These are phyloP conservation scores for Ceratocystis harringtonii DNA, from an alignment of 2,329 filamentous ascomycete genomes.

Conservation along the genomic window DNA sequence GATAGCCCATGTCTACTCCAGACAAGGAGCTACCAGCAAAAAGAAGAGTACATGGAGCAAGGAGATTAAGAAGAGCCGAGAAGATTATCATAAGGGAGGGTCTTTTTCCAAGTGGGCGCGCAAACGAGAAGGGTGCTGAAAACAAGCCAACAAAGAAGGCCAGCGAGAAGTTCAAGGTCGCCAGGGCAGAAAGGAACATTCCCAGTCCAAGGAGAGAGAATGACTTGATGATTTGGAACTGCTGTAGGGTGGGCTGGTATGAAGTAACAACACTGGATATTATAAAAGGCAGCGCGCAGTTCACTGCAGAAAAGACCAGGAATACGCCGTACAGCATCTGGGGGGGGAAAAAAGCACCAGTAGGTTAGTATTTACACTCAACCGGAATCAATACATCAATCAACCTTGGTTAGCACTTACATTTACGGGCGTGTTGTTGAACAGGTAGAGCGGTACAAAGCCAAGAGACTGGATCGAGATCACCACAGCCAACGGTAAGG, in stretches of 20 bases:
- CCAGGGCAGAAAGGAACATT: conserved; percentile 80
- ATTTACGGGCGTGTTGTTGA: conserved; percentile 55
- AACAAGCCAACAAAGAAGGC: conserved; percentile 72
- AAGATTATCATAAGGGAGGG: conserved; percentile 30
- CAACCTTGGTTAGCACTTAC: conserved; percentile 34
- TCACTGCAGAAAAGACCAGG: conserved; percentile 39
- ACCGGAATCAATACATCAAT: not conserved
- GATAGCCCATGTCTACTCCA: conserved; percentile 33
- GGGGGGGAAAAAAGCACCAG: not conserved
- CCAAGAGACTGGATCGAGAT: conserved; percentile 60
- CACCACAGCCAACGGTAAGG: conserved; percentile 60
- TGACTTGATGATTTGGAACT: conserved; percentile 67
- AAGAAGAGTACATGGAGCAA: conserved; percentile 47
- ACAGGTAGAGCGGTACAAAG: conserved; percentile 67
- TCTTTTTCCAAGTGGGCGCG: conserved; percentile 32
- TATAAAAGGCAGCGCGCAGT: conserved; percentile 39
- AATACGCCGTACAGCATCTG: conserved; percentile 49
- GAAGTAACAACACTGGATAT: conserved; percentile 40
- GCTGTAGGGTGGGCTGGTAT: conserved; percentile 44
- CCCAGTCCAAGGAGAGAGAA: conserved; percentile 87
- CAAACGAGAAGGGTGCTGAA: conserved; percentile 65
- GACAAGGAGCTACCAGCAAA: conserved; percentile 32
- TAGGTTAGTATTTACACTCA: not conserved
- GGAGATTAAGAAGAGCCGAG: conserved; percentile 34
- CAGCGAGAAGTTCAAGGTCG: conserved; percentile 90